Conservation (phyloP, 176 grass and related monocot species). For the Dendrocalamus sinicus region DNA sequence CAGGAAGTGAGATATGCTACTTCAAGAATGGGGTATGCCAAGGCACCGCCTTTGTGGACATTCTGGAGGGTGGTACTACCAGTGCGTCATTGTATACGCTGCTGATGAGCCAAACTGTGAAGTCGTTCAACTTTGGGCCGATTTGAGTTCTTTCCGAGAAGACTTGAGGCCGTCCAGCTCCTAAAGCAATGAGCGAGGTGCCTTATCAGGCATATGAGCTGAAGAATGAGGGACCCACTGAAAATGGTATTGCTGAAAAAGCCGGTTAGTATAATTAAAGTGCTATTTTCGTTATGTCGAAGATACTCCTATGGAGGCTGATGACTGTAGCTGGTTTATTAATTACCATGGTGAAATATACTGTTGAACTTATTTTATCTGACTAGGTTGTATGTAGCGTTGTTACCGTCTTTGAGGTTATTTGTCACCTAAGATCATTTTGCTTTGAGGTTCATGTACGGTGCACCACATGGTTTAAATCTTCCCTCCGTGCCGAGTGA, state of each 20-base stretch:
- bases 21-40: slow-evolving; percentile 87
- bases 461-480: background rate
- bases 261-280: slow-evolving; percentile 38
- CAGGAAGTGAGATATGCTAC: slow-evolving; percentile 90
- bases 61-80: slow-evolving; percentile 86
- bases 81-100: slow-evolving; percentile 86
- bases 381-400: slow-evolving; percentile 2
- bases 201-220: slow-evolving; percentile 61
- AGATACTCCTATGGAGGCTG: background rate
- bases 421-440: background rate
- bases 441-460: background rate
- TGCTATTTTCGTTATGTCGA: slow-evolving; percentile 17
- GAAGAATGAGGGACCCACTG: slow-evolving; percentile 61
- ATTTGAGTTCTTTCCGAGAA: slow-evolving; percentile 76
- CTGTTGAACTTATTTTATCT: background rate
- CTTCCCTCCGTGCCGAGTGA: background rate
- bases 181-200: slow-evolving; percentile 72
- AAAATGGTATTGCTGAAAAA: slow-evolving; percentile 79
- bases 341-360: background rate
- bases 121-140: slow-evolving; percentile 94
- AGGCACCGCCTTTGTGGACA: slow-evolving; percentile 74
- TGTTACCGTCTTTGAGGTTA: background rate
- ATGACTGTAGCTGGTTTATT: background rate
- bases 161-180: slow-evolving; percentile 67
- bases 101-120: slow-evolving; percentile 74